phyloP scores from a whole-genome alignment of 2,329 filamentous ascomycete species.

The Pyrenophora teres region DNA sequence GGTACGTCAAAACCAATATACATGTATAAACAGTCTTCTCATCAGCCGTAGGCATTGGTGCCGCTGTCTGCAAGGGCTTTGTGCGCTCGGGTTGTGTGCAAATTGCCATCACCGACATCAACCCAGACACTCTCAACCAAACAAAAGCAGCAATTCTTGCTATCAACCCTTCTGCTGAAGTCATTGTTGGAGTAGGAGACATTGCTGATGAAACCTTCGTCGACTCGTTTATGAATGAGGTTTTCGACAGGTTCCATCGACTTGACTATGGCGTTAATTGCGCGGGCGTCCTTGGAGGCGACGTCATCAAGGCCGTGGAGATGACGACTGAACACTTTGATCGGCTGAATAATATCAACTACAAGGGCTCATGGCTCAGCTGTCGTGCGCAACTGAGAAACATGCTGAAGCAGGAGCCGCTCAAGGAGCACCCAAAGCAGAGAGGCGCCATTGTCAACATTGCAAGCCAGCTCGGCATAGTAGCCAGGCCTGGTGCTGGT shows the following conservation, averaged over 20 bases:
- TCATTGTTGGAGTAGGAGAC: slow-evolving; percentile 52
- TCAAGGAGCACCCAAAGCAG: slow-evolving; percentile 44
- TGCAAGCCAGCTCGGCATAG: slow-evolving; percentile 57
- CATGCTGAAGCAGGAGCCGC: slow-evolving; percentile 58
- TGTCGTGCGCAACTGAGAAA: slow-evolving; percentile 56
- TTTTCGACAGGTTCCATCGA: slow-evolving; percentile 48
- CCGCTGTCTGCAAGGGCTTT: slow-evolving; percentile 58
- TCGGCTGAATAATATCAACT: slow-evolving; percentile 60
- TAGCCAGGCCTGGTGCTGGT: slow-evolving; percentile 32
- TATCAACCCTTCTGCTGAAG: slow-evolving; percentile 36
- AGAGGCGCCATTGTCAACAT: slow-evolving; percentile 60
- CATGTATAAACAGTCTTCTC: neutral
- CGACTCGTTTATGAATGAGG: slow-evolving; percentile 49
- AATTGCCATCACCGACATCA: slow-evolving; percentile 61
- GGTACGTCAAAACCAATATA: slow-evolving; percentile 20
- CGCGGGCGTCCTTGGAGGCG: slow-evolving; percentile 57
- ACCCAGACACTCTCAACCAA: slow-evolving; percentile 48
- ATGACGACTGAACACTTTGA: slow-evolving; percentile 58
- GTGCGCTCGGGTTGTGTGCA: slow-evolving; percentile 55
- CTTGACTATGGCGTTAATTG: slow-evolving; percentile 63
- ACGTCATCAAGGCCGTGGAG: slow-evolving; percentile 52
- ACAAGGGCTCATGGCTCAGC: slow-evolving; percentile 62
- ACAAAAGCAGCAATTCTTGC: slow-evolving; percentile 29
- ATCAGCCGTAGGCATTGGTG: slow-evolving; percentile 58
- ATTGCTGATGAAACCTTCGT: slow-evolving; percentile 55